Evolutionary conservation across 208 protist genomes (phyloP), one percentile per base, ranked within the genome.

Genomic region (Entamoeba invadens): DNA sequence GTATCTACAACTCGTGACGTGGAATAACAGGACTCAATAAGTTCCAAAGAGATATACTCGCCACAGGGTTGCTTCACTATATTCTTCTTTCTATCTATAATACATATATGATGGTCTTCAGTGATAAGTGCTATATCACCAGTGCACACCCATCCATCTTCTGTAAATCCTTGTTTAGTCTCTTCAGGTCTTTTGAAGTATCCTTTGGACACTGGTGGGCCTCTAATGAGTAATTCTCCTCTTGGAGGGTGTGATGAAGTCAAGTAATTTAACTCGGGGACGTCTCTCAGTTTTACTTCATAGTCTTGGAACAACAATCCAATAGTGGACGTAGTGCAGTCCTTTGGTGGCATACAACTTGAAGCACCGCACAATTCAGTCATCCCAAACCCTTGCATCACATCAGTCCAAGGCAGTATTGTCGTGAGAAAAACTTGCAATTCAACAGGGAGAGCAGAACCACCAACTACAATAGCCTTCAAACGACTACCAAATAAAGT

Each of bases 161-260:
- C 91, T n/a, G 44, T 44, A 44, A 94, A n/a, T 2, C 35, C 4
- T 35, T 94, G 46, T 4, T 45, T 45, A 16, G 94, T 95, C 16
- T 45, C 91, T 21, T 91, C 94, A 46, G 45, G 45, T 46, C 93
- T 92, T 4, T 94, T 92, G 21, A 95, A 95, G 93, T 95, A 95
- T 44, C 95, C 95, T 10, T n/a, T 44, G 45, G 95, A 95, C 18
- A 95, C 47, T 18, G 45, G 46, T 6, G 94, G 91, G 4, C 95
- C 95, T 46, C 87, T 72, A 25, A 95, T 44, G 45, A 87, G n/a
- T 21, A 95, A 2, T 47, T 95, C 95, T 35, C 95, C 95, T n/a
- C n/a, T n/a, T n/a, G n/a, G n/a, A n/a, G 12, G 21, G 14, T 10
- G 4, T 3, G 8, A 5, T 5, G 4, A 51, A 3, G 10, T 94